Evolutionary conservation across 345 rosid genomes (phyloP).

Genomic region (Bretschneidera sinensis): DNA sequence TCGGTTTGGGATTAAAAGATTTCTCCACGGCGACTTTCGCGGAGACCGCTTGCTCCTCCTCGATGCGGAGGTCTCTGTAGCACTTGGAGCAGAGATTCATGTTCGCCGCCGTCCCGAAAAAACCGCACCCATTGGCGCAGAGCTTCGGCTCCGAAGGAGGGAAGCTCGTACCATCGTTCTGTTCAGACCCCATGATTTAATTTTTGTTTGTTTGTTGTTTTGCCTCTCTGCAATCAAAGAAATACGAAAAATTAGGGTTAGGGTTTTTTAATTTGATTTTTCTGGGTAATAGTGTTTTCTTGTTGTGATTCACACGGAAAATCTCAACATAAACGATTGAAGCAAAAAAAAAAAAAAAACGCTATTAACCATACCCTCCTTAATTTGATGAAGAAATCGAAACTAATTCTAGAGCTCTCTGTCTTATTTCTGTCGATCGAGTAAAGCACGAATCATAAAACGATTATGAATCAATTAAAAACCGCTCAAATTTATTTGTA

Average conservation of each 20-base stretch:
- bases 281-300: neutral
- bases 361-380: neutral
- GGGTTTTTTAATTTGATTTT: slow-evolving; percentile 1
- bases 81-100: slow-evolving; percentile 82
- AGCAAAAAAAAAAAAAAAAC: too few relatives aligned
- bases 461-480: too few relatives aligned
- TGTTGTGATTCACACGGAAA: slow-evolving; percentile 7
- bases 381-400: neutral
- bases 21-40: slow-evolving; percentile 53
- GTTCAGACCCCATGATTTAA: slow-evolving; percentile 60
- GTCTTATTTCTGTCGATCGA: neutral
- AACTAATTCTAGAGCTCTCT: neutral
- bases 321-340: neutral
- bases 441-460: neutral
- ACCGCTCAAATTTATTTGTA: neutral
- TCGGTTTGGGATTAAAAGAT: slow-evolving; percentile 31
- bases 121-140: slow-evolving; percentile 70
- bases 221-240: slow-evolving; percentile 8
- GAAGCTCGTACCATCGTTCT: slow-evolving; percentile 56
- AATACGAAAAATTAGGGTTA: neutral
- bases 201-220: neutral
- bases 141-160: slow-evolving; percentile 47
- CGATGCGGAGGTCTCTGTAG: slow-evolving; percentile 36
- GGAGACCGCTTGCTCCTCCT: slow-evolving; percentile 42
- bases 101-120: slow-evolving; percentile 56